These are phyloP conservation scores for Daldinia decipiens DNA, from an alignment of 495 filamentous ascomycete genomes.

Conservation along the genomic window DNA sequence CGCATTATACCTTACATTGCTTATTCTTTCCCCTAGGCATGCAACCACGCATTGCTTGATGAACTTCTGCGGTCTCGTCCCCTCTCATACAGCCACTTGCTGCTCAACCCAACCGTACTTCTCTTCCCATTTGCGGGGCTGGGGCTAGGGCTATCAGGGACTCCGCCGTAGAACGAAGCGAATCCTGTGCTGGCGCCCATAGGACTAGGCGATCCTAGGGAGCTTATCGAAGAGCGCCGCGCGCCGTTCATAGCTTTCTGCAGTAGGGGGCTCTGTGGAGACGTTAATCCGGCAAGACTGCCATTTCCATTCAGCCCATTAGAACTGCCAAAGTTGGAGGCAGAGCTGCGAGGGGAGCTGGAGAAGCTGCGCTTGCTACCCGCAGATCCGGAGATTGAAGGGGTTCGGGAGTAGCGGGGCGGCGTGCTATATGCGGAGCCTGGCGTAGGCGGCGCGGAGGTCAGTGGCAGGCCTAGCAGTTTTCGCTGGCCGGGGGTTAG, in stretches of 20 bases:
- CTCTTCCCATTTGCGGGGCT: slow-evolving; percentile 74
- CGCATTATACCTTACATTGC: neutral
- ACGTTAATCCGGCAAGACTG: slow-evolving; percentile 44
- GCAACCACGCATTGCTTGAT: slow-evolving; percentile 52
- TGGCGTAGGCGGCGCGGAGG: slow-evolving; percentile 71
- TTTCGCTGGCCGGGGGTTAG: slow-evolving; percentile 88
- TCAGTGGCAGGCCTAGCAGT: slow-evolving; percentile 83
- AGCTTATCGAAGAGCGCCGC: slow-evolving; percentile 73
- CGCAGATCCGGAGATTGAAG: slow-evolving; percentile 63
- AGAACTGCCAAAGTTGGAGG: slow-evolving; percentile 44
- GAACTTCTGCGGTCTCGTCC: slow-evolving; percentile 55
- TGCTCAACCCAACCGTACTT: slow-evolving; percentile 78
- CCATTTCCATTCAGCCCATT: slow-evolving; percentile 26
- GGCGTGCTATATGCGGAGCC: slow-evolving; percentile 79
- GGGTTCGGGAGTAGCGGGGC: slow-evolving; percentile 83
- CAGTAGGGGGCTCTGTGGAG: slow-evolving; percentile 68
- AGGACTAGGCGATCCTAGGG: slow-evolving; percentile 69
- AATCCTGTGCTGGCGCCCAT: slow-evolving; percentile 59
- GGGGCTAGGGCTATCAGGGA: slow-evolving; percentile 60
- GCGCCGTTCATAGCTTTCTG: slow-evolving; percentile 72
- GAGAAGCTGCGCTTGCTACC: slow-evolving; percentile 63
- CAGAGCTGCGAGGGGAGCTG: slow-evolving; percentile 61
- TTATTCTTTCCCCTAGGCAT: slow-evolving; percentile 23
- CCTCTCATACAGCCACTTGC: slow-evolving; percentile 92
- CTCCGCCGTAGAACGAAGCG: slow-evolving; percentile 54